Evolutionary conservation across 2,329 filamentous ascomycete genomes (phyloP).

Genomic region (Chrysosphaeria jannelii): DNA sequence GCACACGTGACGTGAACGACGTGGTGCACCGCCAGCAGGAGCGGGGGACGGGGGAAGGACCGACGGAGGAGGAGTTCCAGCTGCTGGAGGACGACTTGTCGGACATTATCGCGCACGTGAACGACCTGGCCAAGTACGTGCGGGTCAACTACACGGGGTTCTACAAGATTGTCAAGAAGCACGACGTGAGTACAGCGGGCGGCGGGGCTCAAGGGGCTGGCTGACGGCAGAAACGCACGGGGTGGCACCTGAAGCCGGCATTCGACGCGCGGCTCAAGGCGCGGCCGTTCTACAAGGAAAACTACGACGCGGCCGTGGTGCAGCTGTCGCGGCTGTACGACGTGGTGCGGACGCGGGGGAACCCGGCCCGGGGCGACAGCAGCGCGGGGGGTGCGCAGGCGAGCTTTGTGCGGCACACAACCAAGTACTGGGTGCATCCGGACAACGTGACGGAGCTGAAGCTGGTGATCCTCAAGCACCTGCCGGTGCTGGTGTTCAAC

Average conservation of each 20-base stretch:
- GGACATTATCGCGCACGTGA: conserved; percentile 94
- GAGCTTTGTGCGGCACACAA: conserved; percentile 89
- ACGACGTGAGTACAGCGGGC: conserved; percentile 43
- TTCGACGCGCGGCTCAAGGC: conserved; percentile 84
- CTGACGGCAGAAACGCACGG: conserved; percentile 48
- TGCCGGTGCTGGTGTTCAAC: conserved; percentile 93
- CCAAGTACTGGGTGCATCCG: conserved; percentile 97
- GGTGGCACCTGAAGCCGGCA: conserved; percentile 80
- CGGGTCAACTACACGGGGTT: conserved; percentile 97
- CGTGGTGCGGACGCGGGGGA: conserved; percentile 70
- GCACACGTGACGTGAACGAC: conserved; percentile 68
- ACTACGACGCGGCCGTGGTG: conserved; percentile 87
- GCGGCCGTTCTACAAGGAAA: conserved; percentile 96
- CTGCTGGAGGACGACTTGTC: conserved; percentile 80
- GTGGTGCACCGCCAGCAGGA: conserved; percentile 49
- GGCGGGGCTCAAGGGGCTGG: not conserved
- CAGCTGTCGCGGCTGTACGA: conserved; percentile 91
- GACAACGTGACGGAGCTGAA: conserved; percentile 97
- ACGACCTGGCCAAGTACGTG: conserved; percentile 92
- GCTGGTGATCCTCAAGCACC: conserved; percentile 88
- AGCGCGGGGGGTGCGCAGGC: conserved; percentile 74
- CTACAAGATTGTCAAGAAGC: conserved; percentile 99
- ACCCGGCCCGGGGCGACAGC: conserved; percentile 75
- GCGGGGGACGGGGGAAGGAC: conserved; percentile 23
- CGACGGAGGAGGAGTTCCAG: conserved; percentile 78